Evolutionary conservation across 106 monocot genomes (phyloP).

Genomic region (Ottelia alismoides): DNA sequence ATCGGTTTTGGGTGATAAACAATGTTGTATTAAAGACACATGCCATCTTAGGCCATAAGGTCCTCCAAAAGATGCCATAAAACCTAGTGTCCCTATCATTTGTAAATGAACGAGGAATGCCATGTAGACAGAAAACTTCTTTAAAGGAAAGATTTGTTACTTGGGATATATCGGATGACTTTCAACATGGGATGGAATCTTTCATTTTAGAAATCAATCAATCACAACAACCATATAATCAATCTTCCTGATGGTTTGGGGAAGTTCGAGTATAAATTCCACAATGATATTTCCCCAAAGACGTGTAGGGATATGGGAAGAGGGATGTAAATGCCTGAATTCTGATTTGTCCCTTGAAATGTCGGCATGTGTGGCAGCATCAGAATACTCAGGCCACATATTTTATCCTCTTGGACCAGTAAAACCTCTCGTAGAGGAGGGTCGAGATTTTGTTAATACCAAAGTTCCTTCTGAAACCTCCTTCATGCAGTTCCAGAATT

Average conservation of each 20-base stretch:
- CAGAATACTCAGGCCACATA: neutral
- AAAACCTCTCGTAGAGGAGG: neutral
- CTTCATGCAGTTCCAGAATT: neutral
- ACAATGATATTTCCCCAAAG: neutral
- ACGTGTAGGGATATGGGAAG: neutral
- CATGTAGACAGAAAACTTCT: neutral
- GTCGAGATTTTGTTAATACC: neutral
- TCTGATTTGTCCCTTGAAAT: neutral
- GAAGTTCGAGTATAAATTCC: neutral
- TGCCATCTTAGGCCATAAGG: neutral
- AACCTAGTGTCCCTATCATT: neutral
- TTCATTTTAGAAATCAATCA: neutral
- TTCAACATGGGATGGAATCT: neutral
- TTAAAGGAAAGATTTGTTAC: neutral
- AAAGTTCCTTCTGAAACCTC: neutral
- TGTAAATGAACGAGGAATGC: neutral
- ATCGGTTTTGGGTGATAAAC: neutral
- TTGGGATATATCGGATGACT: neutral
- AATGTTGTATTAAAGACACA: neutral
- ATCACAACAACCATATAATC: too few relatives aligned
- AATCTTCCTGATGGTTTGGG: too few relatives aligned
- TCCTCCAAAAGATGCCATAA: neutral
- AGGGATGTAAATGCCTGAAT: neutral
- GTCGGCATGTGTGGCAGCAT: neutral
- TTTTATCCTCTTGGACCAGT: neutral